These are phyloP conservation scores for Elasticomyces elasticus DNA, from an alignment of 495 filamentous ascomycete genomes.

Conservation along the genomic window DNA sequence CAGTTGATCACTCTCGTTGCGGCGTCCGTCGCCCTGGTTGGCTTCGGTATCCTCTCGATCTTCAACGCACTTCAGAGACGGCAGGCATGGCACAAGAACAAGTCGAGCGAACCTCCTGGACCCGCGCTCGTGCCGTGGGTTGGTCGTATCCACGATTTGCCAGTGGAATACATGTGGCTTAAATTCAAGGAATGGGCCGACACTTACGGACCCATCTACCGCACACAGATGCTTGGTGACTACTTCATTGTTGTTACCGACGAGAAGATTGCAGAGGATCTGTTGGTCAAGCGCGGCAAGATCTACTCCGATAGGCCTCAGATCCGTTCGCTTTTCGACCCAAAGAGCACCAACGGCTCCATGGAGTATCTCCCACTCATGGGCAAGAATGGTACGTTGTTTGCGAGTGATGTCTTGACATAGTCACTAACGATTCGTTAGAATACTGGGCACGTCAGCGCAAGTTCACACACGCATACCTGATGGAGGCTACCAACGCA, in stretches of 20 bases:
- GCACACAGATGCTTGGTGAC: constrained; percentile 51
- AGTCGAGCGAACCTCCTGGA: constrained; percentile 40
- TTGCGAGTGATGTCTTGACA: background rate
- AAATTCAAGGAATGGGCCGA: constrained; percentile 47
- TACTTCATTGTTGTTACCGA: constrained; percentile 55
- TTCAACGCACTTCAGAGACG: constrained; percentile 11
- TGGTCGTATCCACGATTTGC: constrained; percentile 47
- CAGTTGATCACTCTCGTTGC: constrained; percentile 20
- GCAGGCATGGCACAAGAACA: constrained; percentile 21
- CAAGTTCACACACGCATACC: constrained; percentile 29
- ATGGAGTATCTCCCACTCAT: constrained; percentile 33
- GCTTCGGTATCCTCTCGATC: constrained; percentile 21
- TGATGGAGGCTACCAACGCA: constrained; percentile 30
- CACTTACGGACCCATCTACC: constrained; percentile 48
- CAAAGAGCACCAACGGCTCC: constrained; percentile 27
- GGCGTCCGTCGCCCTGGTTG: constrained; percentile 18
- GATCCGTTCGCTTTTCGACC: constrained; percentile 29
- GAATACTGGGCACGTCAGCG: constrained; percentile 34
- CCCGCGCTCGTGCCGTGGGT: constrained; percentile 45
- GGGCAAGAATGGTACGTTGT: constrained; percentile 29
- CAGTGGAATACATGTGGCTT: constrained; percentile 47
- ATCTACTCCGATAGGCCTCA: constrained; percentile 34
- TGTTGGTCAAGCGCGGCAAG: constrained; percentile 44
- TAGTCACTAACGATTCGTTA: constrained; percentile 4
- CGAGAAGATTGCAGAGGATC: constrained; percentile 48